phyloP scores from a whole-genome alignment of 495 filamentous ascomycete species.

The Baudoinia panamericana region DNA sequence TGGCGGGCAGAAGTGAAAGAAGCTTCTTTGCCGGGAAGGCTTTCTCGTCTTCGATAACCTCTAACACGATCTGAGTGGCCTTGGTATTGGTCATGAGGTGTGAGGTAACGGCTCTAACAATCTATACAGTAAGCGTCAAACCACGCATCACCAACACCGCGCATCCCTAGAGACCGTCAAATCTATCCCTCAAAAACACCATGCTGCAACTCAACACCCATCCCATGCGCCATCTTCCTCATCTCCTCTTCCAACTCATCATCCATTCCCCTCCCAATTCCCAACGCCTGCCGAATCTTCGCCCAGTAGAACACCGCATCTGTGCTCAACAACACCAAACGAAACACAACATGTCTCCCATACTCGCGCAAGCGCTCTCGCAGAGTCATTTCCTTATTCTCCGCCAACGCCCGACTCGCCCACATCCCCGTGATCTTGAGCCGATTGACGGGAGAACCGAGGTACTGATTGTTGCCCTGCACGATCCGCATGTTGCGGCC shows the following conservation, averaged over 20 bases:
- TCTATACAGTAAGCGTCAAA: too few relatives aligned
- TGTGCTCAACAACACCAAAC: conserved; percentile 57
- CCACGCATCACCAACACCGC: background rate
- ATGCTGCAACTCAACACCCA: conserved; percentile 82
- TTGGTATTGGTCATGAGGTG: too few relatives aligned
- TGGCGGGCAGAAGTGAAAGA: too few relatives aligned
- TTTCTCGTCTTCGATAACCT: too few relatives aligned
- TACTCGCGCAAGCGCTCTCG: conserved; percentile 43
- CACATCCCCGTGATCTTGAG: conserved; percentile 89
- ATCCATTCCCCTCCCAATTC: conserved; percentile 74
- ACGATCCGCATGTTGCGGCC: conserved; percentile 92
- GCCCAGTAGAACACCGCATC: conserved; percentile 77
- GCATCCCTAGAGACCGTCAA: too few relatives aligned
- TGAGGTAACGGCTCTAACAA: too few relatives aligned
- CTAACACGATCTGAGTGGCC: too few relatives aligned
- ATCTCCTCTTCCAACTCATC: conserved; percentile 82
- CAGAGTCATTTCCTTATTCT: conserved; percentile 48
- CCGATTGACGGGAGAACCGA: conserved; percentile 86
- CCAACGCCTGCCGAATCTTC: conserved; percentile 59
- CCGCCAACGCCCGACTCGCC: conserved; percentile 67
- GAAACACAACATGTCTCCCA: conserved; percentile 65
- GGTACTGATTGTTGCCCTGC: conserved; percentile 64
- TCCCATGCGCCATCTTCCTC: conserved; percentile 70
- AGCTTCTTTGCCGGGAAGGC: too few relatives aligned
- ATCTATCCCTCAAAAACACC: conserved; percentile 63